A percentile compares a stretch with the other conserved stretches of the same genome.
These are phyloP conservation scores for Xerocomus nothofagi DNA, from an alignment of 1,284 basidiomycete species.

Conservation along the genomic window DNA sequence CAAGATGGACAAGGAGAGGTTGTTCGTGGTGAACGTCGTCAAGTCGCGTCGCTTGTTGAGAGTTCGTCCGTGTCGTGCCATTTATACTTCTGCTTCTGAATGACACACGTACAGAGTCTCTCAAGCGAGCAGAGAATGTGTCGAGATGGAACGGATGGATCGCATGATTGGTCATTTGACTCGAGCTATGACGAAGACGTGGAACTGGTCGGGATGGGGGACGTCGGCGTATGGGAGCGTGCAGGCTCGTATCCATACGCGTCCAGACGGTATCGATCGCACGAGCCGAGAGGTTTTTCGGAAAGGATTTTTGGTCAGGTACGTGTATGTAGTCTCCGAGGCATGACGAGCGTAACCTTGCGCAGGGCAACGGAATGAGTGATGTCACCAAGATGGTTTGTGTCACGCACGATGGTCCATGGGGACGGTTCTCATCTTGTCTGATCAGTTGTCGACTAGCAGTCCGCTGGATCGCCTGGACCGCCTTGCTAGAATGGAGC, in stretches of 20 bases:
- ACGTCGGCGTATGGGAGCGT: slow-evolving; percentile 15
- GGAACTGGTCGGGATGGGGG: slow-evolving; percentile 17
- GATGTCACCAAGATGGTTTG: slow-evolving; percentile 34
- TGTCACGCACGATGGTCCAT: not conserved
- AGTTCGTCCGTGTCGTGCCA: slow-evolving; percentile 13
- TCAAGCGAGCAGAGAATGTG: slow-evolving; percentile 17
- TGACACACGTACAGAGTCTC: slow-evolving; percentile 8
- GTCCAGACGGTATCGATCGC: not conserved
- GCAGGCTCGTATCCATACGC: slow-evolving; percentile 19
- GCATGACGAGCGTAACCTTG: not conserved
- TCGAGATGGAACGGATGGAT: slow-evolving; percentile 1
- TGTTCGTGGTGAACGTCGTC: slow-evolving; percentile 27
- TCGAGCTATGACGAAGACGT: slow-evolving; percentile 17
- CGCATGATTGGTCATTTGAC: slow-evolving; percentile 17
- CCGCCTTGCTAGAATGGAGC: slow-evolving; percentile 26
- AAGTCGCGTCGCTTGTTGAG: slow-evolving; percentile 18
- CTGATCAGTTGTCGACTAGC: slow-evolving; percentile 17
- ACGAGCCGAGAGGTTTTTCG: slow-evolving; percentile 2
- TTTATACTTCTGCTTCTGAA: not conserved
- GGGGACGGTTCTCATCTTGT: slow-evolving; percentile 1
- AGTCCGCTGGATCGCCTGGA: slow-evolving; percentile 34
- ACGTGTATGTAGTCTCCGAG: not conserved
- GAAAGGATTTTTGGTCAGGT: slow-evolving; percentile 18
- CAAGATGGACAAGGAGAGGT: slow-evolving; percentile 20
- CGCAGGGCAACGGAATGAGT: slow-evolving; percentile 18